Base-by-base conservation (phyloP, 257 asterid genomes). In the Thymus quinquecostatus region DNA sequence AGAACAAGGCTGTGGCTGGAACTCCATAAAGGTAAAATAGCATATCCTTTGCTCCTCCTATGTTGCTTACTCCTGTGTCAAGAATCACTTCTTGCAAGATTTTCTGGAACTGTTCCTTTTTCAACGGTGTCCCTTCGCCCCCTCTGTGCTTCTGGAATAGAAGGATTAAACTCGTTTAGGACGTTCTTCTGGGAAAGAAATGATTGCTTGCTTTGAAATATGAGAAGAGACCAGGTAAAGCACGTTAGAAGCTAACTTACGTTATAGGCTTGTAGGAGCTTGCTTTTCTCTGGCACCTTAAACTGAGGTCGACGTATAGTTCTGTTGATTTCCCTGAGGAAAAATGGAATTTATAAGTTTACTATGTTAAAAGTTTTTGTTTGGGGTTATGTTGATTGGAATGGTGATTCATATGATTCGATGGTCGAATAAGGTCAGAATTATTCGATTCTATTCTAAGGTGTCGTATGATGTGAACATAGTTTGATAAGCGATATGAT, bases 1-100 rank as follows among this genome's bases (percentile, higher is more conserved):
- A 10, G 75, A 79, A 71, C 54, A 75, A 40, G 75, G 96, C 82
- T 5, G 92, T 71, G 0, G 81, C 83, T 0, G 96, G 98, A 53
- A 86, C 86, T n/a, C 94, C 92, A 66, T 73, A 82, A 9, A 89
- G 76, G 76, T 87, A 92, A 72, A 86, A 76, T 1, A 92, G 28
- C 70, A 85, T 71, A 66, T 89, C 96, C 72, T 81, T 89, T 36
- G 89, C 92, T 75, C 89, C 98, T 57, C 88, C 98, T 60, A 77
- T 65, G 33, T 86, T 89, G 27, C 89, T 89, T 2, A 89, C 79
- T 60, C 94, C 94, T 7, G 85, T 84, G 40, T 86, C 91, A 34
- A 62, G 45, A 36, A 84, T 85, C 71, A 92, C 81, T 12, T 83
- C 87, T 58, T 66, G 69, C 38, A 92, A 70, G 33, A 89, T 84